Conservation (phyloP, 2,329 filamentous ascomycete genomes). For the Juglanconis oblonga region DNA sequence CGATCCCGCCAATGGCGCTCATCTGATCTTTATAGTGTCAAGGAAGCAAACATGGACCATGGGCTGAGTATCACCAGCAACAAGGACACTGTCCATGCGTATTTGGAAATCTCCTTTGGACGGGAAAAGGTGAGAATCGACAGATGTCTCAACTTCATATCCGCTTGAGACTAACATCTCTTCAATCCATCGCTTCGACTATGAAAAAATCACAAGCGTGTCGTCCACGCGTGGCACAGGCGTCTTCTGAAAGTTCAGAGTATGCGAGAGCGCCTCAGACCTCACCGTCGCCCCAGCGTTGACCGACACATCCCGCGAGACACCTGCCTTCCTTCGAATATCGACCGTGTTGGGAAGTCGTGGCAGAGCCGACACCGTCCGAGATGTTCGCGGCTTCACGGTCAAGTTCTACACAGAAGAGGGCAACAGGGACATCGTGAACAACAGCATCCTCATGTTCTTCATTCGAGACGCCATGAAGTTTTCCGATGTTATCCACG, state of each 20-base stretch:
- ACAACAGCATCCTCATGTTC: slow-evolving; percentile 73
- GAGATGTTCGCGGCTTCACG: slow-evolving; percentile 80
- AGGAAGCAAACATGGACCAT: slow-evolving; percentile 70
- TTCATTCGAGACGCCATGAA: slow-evolving; percentile 76
- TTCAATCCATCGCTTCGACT: slow-evolving; percentile 73
- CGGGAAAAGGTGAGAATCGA: slow-evolving; percentile 62
- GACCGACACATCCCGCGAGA: slow-evolving; percentile 60
- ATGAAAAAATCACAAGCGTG: slow-evolving; percentile 38
- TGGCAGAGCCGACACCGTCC: slow-evolving; percentile 75
- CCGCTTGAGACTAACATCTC: background rate
- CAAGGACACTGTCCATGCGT: slow-evolving; percentile 61
- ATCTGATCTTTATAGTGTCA: slow-evolving; percentile 75
- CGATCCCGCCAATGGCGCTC: slow-evolving; percentile 54
- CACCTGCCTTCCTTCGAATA: slow-evolving; percentile 69
- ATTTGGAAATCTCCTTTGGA: slow-evolving; percentile 70
- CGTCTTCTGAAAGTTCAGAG: slow-evolving; percentile 54
- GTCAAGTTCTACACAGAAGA: slow-evolving; percentile 76
- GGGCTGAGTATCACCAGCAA: slow-evolving; percentile 67
- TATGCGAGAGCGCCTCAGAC: slow-evolving; percentile 61
- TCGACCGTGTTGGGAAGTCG: slow-evolving; percentile 74
- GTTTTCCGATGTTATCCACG: slow-evolving; percentile 65
- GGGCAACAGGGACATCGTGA: slow-evolving; percentile 73
- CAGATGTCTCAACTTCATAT: background rate
- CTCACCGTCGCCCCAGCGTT: slow-evolving; percentile 62
- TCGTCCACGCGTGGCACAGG: slow-evolving; percentile 32